phyloP scores from a whole-genome alignment of 1,284 basidiomycete species.

The Farysia itapuensis region DNA sequence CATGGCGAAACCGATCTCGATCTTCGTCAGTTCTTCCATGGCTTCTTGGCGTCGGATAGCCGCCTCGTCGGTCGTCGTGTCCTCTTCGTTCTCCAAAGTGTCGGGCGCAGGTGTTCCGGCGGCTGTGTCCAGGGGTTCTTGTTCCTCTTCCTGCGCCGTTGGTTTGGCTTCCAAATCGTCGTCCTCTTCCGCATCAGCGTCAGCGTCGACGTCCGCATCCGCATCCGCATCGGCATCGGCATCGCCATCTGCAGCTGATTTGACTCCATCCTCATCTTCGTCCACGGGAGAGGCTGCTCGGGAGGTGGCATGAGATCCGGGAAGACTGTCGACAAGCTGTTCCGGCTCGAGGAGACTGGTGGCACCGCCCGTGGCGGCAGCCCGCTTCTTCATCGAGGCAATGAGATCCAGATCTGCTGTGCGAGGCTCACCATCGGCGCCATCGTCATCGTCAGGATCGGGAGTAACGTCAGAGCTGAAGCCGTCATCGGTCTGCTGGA shows the following conservation, averaged over 20 bases:
- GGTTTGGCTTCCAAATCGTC: slow-evolving; percentile 1
- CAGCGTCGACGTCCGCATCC: not conserved
- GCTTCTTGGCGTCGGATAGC: slow-evolving; percentile 61
- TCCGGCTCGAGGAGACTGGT: slow-evolving; percentile 44
- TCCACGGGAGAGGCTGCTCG: slow-evolving; percentile 33
- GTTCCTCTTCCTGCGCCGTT: slow-evolving; percentile 5
- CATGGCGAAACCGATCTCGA: slow-evolving; percentile 66
- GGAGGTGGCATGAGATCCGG: slow-evolving; percentile 38
- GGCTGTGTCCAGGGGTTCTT: slow-evolving; percentile 28
- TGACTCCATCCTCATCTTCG: slow-evolving; percentile 24
- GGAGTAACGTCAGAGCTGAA: slow-evolving; percentile 41
- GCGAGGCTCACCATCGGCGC: slow-evolving; percentile 21
- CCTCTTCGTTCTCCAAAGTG: slow-evolving; percentile 37
- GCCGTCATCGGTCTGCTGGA: slow-evolving; percentile 21
- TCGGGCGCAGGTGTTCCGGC: slow-evolving; percentile 34
- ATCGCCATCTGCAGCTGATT: not conserved
- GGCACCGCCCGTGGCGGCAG: slow-evolving; percentile 49
- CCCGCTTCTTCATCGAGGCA: slow-evolving; percentile 48
- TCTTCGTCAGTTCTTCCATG: slow-evolving; percentile 64
- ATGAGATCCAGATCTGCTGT: slow-evolving; percentile 33
- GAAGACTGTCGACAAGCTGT: slow-evolving; percentile 38
- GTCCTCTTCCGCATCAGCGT: not conserved
- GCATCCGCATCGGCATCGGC: not conserved
- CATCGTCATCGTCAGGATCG: slow-evolving; percentile 28
- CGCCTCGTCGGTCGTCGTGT: slow-evolving; percentile 49